Conservation (phyloP, 1,139 yeast species). For the Blastobotrys serpentis region DNA sequence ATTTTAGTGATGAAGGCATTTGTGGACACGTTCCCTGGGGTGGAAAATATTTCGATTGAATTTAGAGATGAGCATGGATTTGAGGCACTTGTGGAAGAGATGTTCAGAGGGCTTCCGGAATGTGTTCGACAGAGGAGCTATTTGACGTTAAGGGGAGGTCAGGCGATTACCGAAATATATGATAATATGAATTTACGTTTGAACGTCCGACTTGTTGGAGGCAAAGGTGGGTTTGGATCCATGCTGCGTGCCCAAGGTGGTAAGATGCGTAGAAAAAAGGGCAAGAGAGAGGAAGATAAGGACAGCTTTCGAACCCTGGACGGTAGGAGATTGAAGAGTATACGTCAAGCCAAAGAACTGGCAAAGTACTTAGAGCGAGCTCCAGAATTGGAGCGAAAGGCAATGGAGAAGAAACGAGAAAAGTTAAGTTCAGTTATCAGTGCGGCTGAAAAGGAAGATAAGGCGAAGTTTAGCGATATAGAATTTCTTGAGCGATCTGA, state of each 20-base stretch:
- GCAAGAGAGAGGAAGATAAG: slow-evolving; percentile 31
- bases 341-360: slow-evolving; percentile 39
- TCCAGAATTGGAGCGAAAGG: slow-evolving; percentile 28
- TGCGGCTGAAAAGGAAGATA: slow-evolving; percentile 22
- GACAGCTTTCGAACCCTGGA: slow-evolving; percentile 42
- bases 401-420: slow-evolving; percentile 37
- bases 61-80: background rate
- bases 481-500: slow-evolving; percentile 42
- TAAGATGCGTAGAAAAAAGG: slow-evolving; percentile 36
- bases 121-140: slow-evolving; percentile 3
- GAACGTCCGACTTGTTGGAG: slow-evolving; percentile 42
- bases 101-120: slow-evolving; percentile 3
- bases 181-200: slow-evolving; percentile 18
- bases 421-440: slow-evolving; percentile 37
- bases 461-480: slow-evolving; percentile 38
- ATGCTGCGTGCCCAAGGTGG: slow-evolving; percentile 45
- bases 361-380: slow-evolving; percentile 38
- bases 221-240: slow-evolving; percentile 54
- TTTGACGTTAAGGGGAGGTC: slow-evolving; percentile 9
- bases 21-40: slow-evolving; percentile 14
- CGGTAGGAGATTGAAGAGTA: slow-evolving; percentile 40
- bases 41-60: slow-evolving; percentile 3
- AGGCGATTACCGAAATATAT: background rate
- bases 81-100: background rate
- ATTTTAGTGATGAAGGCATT: slow-evolving; percentile 13